These are phyloP conservation scores for Suillus sp. DNA, from an alignment of 768 basidiomycete species.

Conservation along the genomic window DNA sequence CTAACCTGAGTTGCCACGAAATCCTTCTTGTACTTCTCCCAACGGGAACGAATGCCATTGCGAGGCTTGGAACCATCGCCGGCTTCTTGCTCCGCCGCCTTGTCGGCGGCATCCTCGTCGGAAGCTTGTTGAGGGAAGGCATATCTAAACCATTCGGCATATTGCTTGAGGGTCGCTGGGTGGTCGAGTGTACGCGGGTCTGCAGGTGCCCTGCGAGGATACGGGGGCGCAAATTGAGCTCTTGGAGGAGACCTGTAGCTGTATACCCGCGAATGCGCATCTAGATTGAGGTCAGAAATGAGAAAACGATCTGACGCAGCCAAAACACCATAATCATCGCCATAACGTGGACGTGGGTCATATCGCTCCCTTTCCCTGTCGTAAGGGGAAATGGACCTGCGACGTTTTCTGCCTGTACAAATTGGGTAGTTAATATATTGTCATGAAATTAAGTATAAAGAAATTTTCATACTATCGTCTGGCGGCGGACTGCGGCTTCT, in stretches of 20 bases:
- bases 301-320: conserved; percentile 6
- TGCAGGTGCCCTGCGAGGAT: conserved; percentile 63
- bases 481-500: conserved; percentile 75
- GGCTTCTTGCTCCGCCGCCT: conserved; percentile 81
- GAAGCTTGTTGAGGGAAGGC: conserved; percentile 72
- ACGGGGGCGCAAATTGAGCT: conserved; percentile 46
- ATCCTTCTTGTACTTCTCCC: conserved; percentile 95
- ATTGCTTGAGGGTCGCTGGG: conserved; percentile 80
- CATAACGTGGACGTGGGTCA: conserved; percentile 81
- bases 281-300: conserved; percentile 37
- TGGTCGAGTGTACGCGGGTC: conserved; percentile 85
- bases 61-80: conserved; percentile 82
- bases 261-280: conserved; percentile 64
- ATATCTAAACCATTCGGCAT: conserved; percentile 86
- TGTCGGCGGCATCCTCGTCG: conserved; percentile 84
- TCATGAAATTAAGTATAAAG: conserved; percentile 15
- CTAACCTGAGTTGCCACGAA: conserved; percentile 87
- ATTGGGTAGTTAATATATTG: conserved; percentile 14
- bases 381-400: conserved; percentile 72
- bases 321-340: conserved; percentile 75
- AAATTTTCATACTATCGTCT: conserved; percentile 58
- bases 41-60: conserved; percentile 79
- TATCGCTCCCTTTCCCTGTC: conserved; percentile 84
- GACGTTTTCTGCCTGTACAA: conserved; percentile 67
- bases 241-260: conserved; percentile 69